Conservation (phyloP, 305 asterid species). For the Striga hermonthica region DNA sequence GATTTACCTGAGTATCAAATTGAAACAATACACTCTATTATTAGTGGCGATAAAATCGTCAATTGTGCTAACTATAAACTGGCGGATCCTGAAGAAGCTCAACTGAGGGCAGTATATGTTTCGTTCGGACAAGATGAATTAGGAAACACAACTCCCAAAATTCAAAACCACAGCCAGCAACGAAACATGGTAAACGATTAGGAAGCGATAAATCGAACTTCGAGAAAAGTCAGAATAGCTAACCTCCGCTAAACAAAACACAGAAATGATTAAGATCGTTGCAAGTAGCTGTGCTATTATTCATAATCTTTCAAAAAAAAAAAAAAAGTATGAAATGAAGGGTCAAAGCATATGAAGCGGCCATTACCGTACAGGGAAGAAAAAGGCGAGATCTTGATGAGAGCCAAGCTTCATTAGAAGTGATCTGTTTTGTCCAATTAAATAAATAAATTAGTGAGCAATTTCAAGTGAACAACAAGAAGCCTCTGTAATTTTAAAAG, state of each 20-base stretch:
- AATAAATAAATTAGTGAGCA: background rate
- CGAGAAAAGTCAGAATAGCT: no score
- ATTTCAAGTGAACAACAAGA: background rate
- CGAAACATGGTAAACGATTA: background rate
- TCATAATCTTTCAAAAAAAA: no score
- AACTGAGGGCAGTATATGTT: background rate
- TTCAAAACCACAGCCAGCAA: constrained; percentile 29
- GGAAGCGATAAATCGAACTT: no score
- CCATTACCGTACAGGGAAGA: constrained; percentile 17
- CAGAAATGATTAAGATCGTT: constrained; percentile 3
- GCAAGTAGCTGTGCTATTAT: no score
- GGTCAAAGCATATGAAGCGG: constrained; percentile 34
- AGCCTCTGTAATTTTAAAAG: background rate
- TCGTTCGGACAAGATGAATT: constrained; percentile 18
- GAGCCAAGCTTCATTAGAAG: no score
- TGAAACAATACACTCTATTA: constrained; percentile 19
- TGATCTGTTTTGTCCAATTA: no score
- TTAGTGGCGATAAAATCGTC: background rate
- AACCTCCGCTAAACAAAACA: no score
- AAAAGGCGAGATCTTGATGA: constrained; percentile 48
- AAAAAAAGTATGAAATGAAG: constrained; percentile 10
- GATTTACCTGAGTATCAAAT: constrained; percentile 40
- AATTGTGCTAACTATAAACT: background rate
- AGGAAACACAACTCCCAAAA: constrained; percentile 2
- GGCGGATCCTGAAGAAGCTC: constrained; percentile 34